Percentiles rank a stretch among this genome's conserved stretches.
Conservation (phyloP, 2,329 filamentous ascomycete species). For the Hymenoscyphus fructigenus region DNA sequence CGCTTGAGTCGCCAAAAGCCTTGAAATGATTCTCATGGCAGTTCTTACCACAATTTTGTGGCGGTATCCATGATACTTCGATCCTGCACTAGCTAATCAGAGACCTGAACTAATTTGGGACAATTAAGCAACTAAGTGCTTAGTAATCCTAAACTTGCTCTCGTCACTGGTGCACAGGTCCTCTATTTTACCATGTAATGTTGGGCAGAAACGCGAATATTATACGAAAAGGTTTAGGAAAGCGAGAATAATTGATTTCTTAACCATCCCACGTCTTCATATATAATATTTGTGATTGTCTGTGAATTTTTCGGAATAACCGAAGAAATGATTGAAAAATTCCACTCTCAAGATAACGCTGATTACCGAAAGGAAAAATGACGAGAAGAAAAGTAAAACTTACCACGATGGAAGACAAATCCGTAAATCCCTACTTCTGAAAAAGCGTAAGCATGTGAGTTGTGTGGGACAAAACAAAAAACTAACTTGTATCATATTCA, state of each 20-base stretch:
- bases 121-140: background rate
- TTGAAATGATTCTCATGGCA: too few relatives aligned
- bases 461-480: background rate
- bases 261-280: too few relatives aligned
- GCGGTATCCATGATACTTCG: background rate
- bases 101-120: background rate
- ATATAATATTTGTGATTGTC: too few relatives aligned
- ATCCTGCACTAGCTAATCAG: background rate
- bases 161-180: background rate
- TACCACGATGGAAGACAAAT: slow-evolving; percentile 74
- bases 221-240: too few relatives aligned
- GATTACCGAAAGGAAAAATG: too few relatives aligned
- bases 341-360: too few relatives aligned
- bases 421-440: slow-evolving; percentile 75
- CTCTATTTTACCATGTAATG: too few relatives aligned
- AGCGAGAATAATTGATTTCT: too few relatives aligned
- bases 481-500: slow-evolving; percentile 59
- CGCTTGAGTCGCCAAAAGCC: background rate
- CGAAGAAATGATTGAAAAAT: too few relatives aligned
- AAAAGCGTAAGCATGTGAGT: slow-evolving; percentile 10
- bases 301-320: too few relatives aligned
- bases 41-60: background rate
- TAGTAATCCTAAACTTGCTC: background rate
- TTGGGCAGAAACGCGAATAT: too few relatives aligned
- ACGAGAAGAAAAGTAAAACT: background rate